Percentiles rank a stretch among this genome's conserved stretches.
Evolutionary conservation across 2,329 filamentous ascomycete genomes (phyloP).

Genomic region (Fusarium subglutinans): DNA sequence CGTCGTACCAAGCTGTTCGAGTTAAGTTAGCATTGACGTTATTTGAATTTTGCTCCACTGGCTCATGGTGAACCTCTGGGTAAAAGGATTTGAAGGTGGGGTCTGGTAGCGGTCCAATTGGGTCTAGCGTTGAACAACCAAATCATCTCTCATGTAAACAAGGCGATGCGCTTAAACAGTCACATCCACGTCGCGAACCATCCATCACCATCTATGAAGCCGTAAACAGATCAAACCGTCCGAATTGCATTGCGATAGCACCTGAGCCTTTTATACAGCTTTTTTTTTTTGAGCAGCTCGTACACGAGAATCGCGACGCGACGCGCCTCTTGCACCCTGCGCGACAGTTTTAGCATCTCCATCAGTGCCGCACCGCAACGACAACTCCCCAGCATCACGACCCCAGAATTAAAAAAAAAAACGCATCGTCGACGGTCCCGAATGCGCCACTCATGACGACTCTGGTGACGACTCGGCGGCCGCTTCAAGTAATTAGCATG

Average conservation of each 20-base stretch:
- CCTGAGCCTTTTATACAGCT: background rate
- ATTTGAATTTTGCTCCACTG: background rate
- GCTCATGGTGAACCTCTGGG: background rate
- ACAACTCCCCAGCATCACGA: constrained; percentile 31
- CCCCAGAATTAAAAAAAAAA: constrained; percentile 18
- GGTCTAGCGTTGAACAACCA: constrained; percentile 35
- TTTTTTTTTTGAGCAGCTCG: background rate
- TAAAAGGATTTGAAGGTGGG: constrained; percentile 25
- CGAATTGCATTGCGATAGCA: constrained; percentile 18
- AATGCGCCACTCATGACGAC: constrained; percentile 73
- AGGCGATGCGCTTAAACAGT: constrained; percentile 41
- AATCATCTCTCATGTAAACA: constrained; percentile 45
- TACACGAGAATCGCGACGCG: constrained; percentile 27
- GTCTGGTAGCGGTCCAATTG: constrained; percentile 8
- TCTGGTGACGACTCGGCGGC: constrained; percentile 70
- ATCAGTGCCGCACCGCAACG: constrained; percentile 10
- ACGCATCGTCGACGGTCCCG: constrained; percentile 38
- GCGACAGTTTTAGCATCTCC: constrained; percentile 23
- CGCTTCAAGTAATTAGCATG: constrained; percentile 75
- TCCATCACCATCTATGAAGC: constrained; percentile 29
- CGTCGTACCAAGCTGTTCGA: background rate
- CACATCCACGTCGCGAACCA: constrained; percentile 42
- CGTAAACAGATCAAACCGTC: constrained; percentile 19
- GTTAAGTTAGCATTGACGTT: constrained; percentile 19
- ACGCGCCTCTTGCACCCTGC: constrained; percentile 26